These are phyloP conservation scores for Chlorella sp. DNA, from an alignment of 139 green algal genomes.

Conservation along the genomic window DNA sequence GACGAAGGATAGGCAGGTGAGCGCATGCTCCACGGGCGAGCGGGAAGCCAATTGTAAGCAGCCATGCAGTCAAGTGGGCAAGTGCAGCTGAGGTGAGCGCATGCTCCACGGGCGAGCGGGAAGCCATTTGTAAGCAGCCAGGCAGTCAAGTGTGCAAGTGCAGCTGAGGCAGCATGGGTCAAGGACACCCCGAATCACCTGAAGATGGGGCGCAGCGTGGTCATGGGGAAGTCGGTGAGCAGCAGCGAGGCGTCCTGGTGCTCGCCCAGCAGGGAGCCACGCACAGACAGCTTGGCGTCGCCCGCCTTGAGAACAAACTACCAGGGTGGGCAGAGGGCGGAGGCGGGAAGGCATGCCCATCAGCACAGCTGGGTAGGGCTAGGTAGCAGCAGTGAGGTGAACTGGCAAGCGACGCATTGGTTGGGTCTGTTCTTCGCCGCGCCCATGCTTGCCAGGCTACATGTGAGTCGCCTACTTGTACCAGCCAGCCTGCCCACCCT, in stretches of 20 bases:
- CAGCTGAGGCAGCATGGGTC: too few relatives aligned
- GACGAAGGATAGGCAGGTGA: background rate
- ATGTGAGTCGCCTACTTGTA: background rate
- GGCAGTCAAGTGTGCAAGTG: background rate
- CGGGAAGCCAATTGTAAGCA: background rate
- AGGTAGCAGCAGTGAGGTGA: too few relatives aligned
- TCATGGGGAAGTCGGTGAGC: constrained; percentile 83
- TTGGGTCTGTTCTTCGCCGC: too few relatives aligned
- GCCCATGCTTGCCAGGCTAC: background rate
- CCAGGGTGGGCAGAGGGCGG: background rate
- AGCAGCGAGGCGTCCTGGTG: constrained; percentile 80
- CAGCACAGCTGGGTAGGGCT: background rate
- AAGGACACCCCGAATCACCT: background rate
- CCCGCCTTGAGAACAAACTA: constrained; percentile 47
- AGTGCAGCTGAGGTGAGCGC: too few relatives aligned
- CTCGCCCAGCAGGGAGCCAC: constrained; percentile 71
- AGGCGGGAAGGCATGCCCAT: background rate
- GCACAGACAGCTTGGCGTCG: constrained; percentile 52
- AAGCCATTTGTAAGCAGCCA: background rate
- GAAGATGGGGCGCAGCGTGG: constrained; percentile 75
- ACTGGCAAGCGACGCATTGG: too few relatives aligned
- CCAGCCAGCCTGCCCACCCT: background rate
- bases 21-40: too few relatives aligned
- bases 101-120: too few relatives aligned
- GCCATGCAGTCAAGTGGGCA: background rate